These are phyloP conservation scores for Lablab purpureus DNA, from an alignment of 306 rosid genomes.

Conservation along the genomic window DNA sequence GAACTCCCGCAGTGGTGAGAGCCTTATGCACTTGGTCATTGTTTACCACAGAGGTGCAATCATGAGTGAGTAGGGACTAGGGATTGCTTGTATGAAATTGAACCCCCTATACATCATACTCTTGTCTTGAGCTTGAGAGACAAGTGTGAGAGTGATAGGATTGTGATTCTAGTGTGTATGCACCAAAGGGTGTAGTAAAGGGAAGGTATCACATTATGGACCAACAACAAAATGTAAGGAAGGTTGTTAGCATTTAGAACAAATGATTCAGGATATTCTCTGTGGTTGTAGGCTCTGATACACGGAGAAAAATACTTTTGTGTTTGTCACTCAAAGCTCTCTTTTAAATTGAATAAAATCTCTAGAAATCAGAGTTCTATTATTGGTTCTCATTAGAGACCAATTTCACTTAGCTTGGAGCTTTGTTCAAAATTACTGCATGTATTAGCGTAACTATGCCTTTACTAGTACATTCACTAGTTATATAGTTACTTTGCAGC, in stretches of 20 bases:
- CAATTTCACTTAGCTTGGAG: neutral
- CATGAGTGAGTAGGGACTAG: no score
- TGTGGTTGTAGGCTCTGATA: neutral
- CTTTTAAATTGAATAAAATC: no score
- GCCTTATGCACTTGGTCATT: no score
- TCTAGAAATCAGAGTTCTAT: no score
- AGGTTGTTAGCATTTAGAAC: neutral
- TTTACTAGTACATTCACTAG: neutral
- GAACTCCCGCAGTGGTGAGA: no score
- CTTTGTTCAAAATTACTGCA: no score
- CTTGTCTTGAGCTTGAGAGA: neutral
- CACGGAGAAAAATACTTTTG: neutral
- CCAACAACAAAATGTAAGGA: neutral
- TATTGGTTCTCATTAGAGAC: neutral
- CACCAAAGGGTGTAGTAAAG: neutral
- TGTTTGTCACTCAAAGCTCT: neutral
- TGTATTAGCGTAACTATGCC: neutral
- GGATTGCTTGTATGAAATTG: neutral
- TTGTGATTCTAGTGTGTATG: neutral
- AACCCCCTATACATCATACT: neutral
- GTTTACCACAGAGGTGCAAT: no score
- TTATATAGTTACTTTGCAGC: neutral
- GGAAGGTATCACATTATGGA: neutral
- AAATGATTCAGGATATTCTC: neutral
- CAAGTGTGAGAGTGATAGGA: neutral